Base-by-base conservation (phyloP, 2,329 filamentous ascomycete genomes). In the Ophiosphaerella korrae region DNA sequence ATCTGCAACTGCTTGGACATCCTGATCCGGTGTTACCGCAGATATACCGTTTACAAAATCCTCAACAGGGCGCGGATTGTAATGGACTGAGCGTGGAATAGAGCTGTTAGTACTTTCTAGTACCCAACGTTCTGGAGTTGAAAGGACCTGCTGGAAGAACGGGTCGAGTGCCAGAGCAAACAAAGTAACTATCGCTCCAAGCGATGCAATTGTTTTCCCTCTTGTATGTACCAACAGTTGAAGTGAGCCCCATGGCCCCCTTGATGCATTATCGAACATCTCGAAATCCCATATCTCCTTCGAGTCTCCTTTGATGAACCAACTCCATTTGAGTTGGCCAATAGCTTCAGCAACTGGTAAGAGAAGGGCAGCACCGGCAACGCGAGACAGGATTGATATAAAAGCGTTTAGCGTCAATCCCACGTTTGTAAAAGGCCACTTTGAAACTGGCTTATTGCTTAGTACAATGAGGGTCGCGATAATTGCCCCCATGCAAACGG, bases 211-310 rank as follows among this genome's bases (percentile, higher is more conserved):
- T 0, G 65, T 38, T 2, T 42, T 64, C 0, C 61, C 60, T 16
- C 63, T 64, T 0, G 66, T 69, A 0, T 57, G 40, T 0, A 69
- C 50, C 0, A 70, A 31, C 0, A 70, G 45, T 0, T 69, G 16
- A 0, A 68, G 8, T 0, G 65, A 47, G 0, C 67, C 67, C 64
- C 66, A 68, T 0, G 67, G 66, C 0, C 67, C 67, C 40, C 67
- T 14, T 0, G 62, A 66, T 0, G 66, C 66, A 2, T 68, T 68
- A n/a, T 73, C 70, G 13, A 73, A 73, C 0, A 69, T 67, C 24
- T 73, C 70, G 13, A 67, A 71, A n/a, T 73, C 70, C 62, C 63
- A 67, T 53, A 73, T 67, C 7, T 60, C 51, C 16, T 68, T 70
- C 0, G 67, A 64, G 5, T 67, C 32, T 0, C 53, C 40, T 2